Evolutionary conservation across 75 land plant genomes (phyloP), one percentile per base, ranked within the genome.

Genomic region (Pinus albicaulis): DNA sequence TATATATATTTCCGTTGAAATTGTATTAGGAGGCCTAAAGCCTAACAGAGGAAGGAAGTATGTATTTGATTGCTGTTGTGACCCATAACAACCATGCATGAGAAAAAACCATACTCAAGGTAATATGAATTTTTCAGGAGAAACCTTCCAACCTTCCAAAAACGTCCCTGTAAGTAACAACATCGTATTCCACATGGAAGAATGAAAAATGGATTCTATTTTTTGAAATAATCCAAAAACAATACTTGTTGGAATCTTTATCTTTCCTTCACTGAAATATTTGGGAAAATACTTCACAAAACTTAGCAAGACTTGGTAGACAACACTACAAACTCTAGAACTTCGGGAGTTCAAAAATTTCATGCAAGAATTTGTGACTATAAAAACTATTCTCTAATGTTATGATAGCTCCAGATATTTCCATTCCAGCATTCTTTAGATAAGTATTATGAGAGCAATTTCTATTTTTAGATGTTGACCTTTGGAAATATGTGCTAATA

Each of bases 101-200:
- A 97, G 80, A 80, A 94, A 97, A 55, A 77, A 78, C 93, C 93
- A 97, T 20, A 97, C 25, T 19, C n/a, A n/a, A n/a, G n/a, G n/a
- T n/a, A n/a, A n/a, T n/a, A n/a, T n/a, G n/a, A n/a, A n/a, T n/a
- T n/a, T n/a, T n/a, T n/a, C n/a, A n/a, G n/a, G n/a, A n/a, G n/a
- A n/a, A n/a, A n/a, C n/a, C n/a, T 74, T 79, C 99, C 98, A 97
- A 77, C 89, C 80, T 53, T 89, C 81, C 70, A 93, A 91, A 78
- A 92, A 85, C 57, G 62, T 82, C 76, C 75, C 87, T 23, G 87
- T 82, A 70, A 97, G 89, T 56, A 86, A 72, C 36, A 97, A 58
- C 8, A 97, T 59, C 79, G 80, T 81, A 48, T 94, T 93, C 99
- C 99, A 97, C 93, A 97, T 92, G 17, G 95, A 79, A 69, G 92